Evolutionary conservation across 2,329 filamentous ascomycete species (phyloP), one percentile per base, ranked within the genome.

Genomic region (Penicillium sp.): DNA sequence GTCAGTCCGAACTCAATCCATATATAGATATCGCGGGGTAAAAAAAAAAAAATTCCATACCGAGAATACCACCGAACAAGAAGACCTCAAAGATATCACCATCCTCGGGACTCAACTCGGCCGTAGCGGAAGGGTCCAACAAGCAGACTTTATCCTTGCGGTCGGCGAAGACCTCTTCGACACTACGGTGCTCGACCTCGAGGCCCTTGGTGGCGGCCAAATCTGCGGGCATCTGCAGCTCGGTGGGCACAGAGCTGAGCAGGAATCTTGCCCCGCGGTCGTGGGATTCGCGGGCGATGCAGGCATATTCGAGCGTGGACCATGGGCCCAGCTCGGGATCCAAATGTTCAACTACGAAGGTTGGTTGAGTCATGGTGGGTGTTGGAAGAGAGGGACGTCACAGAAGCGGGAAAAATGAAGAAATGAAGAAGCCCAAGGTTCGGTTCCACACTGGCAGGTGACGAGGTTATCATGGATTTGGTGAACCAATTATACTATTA

Each of bases 341-440:
- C 63, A 99, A 87, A 76, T 99, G 93, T 80, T 97, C 93, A 67
- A 97, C 92, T 69, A 97, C 90, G 77, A 94, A 97, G 43, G 87
- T 92, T 36, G 53, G 53, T 43, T 38, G 47, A 16, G 39, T 50
- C 45, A 55, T 55, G 45, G 21, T 54, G 45, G 21, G 27, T 13
- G 9, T 36, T n/a, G 45, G 8, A 16, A 27, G 44, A 31, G 11
- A 36, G 44, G 25, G 44, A 48, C 43, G 51, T 54, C 51, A 54
- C 44, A 23, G 29, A 38, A 46, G 40, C 23, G 44, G 34, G 19
- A 25, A 44, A 44, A 38, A 9, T 29, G 45, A 19, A 34, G n/a
- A 44, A 52, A 31, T 19, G 29, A 29, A 49, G 41, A 39, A 50
- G 52, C 34, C 43, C 19, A 49, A 50, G 45, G n/a, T 51, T 55